phyloP scores from a whole-genome alignment of 768 basidiomycete genomes.

The Pleurotus platypus region DNA sequence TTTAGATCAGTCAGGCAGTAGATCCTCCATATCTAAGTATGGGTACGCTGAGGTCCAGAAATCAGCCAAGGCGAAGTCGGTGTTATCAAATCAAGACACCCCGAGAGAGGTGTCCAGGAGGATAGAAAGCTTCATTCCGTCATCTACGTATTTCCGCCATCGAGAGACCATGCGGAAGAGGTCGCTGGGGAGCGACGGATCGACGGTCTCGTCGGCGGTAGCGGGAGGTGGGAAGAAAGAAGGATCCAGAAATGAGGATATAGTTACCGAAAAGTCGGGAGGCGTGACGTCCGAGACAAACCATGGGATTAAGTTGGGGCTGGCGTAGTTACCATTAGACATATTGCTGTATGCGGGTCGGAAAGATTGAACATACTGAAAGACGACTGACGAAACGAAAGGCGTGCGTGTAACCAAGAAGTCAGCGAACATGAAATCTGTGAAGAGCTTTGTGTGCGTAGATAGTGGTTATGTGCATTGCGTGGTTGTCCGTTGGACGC shows the following conservation, averaged over 20 bases:
- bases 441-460: slow-evolving; percentile 61
- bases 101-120: slow-evolving; percentile 57
- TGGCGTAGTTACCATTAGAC: slow-evolving; percentile 22
- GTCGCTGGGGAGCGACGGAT: slow-evolving; percentile 20
- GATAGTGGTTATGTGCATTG: neutral
- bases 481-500: neutral
- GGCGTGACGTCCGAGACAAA: slow-evolving; percentile 96
- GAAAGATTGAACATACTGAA: slow-evolving; percentile 64
- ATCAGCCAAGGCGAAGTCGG: slow-evolving; percentile 25
- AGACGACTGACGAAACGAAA: slow-evolving; percentile 75
- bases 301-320: slow-evolving; percentile 94
- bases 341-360: neutral
- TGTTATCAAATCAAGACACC: neutral
- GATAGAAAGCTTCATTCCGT: slow-evolving; percentile 64
- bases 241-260: slow-evolving; percentile 55
- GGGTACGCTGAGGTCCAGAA: slow-evolving; percentile 78
- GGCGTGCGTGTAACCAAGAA: slow-evolving; percentile 90
- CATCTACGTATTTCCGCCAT: slow-evolving; percentile 69
- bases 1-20: slow-evolving; percentile 49
- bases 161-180: slow-evolving; percentile 61
- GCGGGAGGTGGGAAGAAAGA: slow-evolving; percentile 51
- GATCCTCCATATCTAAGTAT: slow-evolving; percentile 66
- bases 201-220: slow-evolving; percentile 17
- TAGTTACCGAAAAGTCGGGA: slow-evolving; percentile 65
- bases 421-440: slow-evolving; percentile 90